Base-by-base conservation (phyloP, 495 filamentous ascomycete genomes). In the Platismatia glauca region DNA sequence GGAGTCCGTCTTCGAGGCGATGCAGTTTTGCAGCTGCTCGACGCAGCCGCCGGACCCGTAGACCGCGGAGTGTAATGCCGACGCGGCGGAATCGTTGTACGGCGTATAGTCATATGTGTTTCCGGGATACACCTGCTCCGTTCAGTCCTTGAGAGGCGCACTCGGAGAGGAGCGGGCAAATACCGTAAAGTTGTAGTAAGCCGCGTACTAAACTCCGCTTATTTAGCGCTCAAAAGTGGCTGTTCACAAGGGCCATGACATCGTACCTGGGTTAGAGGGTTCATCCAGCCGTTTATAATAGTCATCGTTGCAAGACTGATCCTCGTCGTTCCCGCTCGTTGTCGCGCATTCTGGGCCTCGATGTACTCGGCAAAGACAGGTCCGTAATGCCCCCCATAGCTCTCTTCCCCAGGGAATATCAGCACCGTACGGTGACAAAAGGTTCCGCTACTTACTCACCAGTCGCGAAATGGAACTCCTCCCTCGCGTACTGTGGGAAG, bases 311-410 rank as follows among this genome's bases (percentile, higher is more conserved):
- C 24, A 29, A 50, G 46, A 29, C 46, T 50, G 46, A 50, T 50
- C 5, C 29, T 50, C 73, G 24, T 60, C 20, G 37, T 38, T 0
- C 66, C 69, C 0, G 67, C 58, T 16, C 65, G 57, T n/a, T 65
- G 59, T 72, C 64, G 75, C 63, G 74, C 74, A 61, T 90, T 90
- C 69, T 89, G 86, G 60, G 81, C 70, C 62, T 87, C 81, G 67
- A 89, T 82, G 67, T 83, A 89, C 20, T 81, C 76, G 41, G 82
- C 79, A 65, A 86, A 88, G 2, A 82, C 74, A 0, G 86, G 86
- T 0, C 84, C 86, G 55, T 88, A 89, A 37, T 84, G 84, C 2
- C 85, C 85, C 16, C 86, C 86, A 64, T 88, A 89, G 5, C 27
- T 31, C 27, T 52, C 48, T 52, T 16, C 3, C 24, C 27, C 15